Percentiles rank a stretch among this genome's conserved stretches.
Conservation (phyloP, 2,329 filamentous ascomycete species). For the Arthrocladium fulminans region DNA sequence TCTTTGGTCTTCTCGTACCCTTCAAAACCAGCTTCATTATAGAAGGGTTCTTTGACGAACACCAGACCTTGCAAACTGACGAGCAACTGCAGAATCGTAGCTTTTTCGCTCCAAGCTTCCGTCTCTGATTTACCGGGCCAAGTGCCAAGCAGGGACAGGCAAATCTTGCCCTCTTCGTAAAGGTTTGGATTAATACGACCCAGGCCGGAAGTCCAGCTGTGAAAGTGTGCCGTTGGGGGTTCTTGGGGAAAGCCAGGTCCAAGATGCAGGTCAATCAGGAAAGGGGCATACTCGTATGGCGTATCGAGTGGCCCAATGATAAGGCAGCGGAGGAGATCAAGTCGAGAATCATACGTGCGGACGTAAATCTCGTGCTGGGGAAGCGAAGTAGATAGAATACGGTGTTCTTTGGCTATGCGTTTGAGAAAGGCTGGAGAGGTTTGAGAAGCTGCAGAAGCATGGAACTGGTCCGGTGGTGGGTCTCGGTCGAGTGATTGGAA, state of each 20-base stretch:
- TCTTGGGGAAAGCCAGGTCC: constrained; percentile 41
- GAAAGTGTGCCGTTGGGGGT: constrained; percentile 50
- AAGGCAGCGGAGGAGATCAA: constrained; percentile 50
- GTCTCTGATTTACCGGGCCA: constrained; percentile 47
- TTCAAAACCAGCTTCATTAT: constrained; percentile 56
- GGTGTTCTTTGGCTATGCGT: constrained; percentile 49
- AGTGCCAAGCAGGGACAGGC: constrained; percentile 50
- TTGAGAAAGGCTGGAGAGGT: constrained; percentile 33
- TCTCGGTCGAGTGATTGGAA: constrained; percentile 35
- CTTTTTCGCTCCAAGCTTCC: constrained; percentile 47
- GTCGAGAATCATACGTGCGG: constrained; percentile 49
- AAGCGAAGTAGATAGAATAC: constrained; percentile 46
- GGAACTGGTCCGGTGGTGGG: constrained; percentile 36
- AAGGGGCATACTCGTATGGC: constrained; percentile 53
- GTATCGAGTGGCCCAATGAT: constrained; percentile 52
- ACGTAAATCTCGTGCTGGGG: constrained; percentile 48
- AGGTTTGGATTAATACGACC: constrained; percentile 54
- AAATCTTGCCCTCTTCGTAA: constrained; percentile 55
- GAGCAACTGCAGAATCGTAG: constrained; percentile 49
- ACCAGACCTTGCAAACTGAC: constrained; percentile 51
- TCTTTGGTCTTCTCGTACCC: constrained; percentile 40
- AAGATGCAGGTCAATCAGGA: constrained; percentile 52
- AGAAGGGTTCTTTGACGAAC: constrained; percentile 52
- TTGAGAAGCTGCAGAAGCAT: constrained; percentile 23
- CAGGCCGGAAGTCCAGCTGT: constrained; percentile 47